Evolutionary conservation across 169 alveolate genomes (phyloP), one percentile per base, ranked within the genome.

Genomic region (Cyclospora cayetanensis): DNA sequence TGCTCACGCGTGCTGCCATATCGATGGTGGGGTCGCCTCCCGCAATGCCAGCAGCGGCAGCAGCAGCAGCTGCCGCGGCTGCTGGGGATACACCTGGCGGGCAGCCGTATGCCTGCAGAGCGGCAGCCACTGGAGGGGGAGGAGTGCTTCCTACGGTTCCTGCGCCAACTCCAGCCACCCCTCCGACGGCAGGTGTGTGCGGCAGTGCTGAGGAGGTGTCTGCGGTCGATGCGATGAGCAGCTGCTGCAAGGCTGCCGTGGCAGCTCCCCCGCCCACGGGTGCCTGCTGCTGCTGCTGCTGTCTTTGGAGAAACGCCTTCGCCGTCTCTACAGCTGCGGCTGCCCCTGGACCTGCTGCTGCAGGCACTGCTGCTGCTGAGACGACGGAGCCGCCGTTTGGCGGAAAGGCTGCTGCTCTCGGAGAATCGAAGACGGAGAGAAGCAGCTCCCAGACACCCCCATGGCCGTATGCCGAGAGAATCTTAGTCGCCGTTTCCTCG

Each of bases 381-480:
- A 86, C 92, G 37, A 88, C 83, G 35, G 92, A 65, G 31, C 35
- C 20, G 35, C 37, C 82, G 7, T 20, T 11, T 37, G 82, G 34
- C 34, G 82, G 55, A 70, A 37, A 70, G n/a, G 65, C 76, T 68
- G 94, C 77, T 12, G 96, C 94, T 4, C 93, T 89, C 9, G 97
- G 97, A 53, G 55, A 79, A 92, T 96, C 97, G 88, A 94, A 94
- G 0, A 96, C 76, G 22, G 97, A 93, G n/a, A 96, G 70, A n/a
- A 96, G 53, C 46, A 95, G 97, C 84, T 96, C 97, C 97, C 97
- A 96, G 29, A 96, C 97, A 37, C 97, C 97, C 22, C 97, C 97
- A 80, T 94, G 96, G 41, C 95, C 94, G n/a, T 82, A 46, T 34
- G 95, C 42, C n/a, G 95, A 92, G 41, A 93, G 42, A 20, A 95